These are phyloP conservation scores for Lactarius trivialis DNA, from an alignment of 768 basidiomycete species.

Conservation along the genomic window DNA sequence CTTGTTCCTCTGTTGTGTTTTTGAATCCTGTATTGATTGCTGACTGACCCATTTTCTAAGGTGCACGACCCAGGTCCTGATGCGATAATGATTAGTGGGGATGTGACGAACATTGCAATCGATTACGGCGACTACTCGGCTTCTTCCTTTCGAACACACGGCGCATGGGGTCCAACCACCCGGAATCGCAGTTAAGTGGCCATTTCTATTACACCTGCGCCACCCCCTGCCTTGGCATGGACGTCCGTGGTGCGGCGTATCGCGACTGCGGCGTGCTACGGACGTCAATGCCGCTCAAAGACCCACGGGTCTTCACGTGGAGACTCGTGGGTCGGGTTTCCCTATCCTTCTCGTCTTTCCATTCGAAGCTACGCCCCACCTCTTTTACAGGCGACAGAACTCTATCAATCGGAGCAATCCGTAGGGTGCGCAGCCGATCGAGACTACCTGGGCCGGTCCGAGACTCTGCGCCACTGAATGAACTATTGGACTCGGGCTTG, in stretches of 20 bases:
- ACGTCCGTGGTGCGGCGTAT: conserved; percentile 7
- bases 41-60: neutral
- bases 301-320: neutral
- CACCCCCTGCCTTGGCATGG: neutral
- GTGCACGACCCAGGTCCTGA: neutral
- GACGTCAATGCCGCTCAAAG: neutral
- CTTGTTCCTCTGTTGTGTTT: neutral
- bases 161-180: neutral
- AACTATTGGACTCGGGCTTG: neutral
- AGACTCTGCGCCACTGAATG: neutral
- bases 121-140: neutral
- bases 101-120: neutral
- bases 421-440: conserved; percentile 7
- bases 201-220: neutral
- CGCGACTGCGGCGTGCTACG: conserved; percentile 3
- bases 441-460: neutral
- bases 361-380: neutral
- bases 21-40: neutral
- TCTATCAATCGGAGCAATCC: neutral
- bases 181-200: neutral
- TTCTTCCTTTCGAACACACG: neutral
- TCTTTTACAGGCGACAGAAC: neutral
- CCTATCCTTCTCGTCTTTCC: neutral
- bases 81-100: neutral
- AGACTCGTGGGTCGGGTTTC: neutral